Evolutionary conservation across 2,329 filamentous ascomycete species (phyloP).

Genomic region (Tolypocladium sp.): DNA sequence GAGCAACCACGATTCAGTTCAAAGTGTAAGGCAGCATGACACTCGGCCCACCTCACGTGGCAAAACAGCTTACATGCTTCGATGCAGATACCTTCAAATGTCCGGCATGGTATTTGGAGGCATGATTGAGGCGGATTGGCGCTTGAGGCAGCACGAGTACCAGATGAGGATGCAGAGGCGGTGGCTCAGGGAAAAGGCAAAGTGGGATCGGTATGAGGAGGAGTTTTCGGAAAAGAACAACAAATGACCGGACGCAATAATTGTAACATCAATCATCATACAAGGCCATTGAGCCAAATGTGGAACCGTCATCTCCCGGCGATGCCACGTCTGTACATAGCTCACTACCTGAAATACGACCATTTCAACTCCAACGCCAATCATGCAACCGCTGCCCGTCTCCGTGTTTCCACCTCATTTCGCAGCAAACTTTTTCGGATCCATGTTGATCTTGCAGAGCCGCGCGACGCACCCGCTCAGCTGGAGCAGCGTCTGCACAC

Average conservation of each 20-base stretch:
- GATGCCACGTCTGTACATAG: background rate
- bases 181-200: conserved; percentile 53
- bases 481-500: conserved; percentile 89
- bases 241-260: conserved; percentile 11
- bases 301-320: background rate
- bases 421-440: conserved; percentile 65
- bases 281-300: background rate
- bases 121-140: conserved; percentile 66
- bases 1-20: conserved; percentile 64
- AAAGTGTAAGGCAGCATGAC: conserved; percentile 52
- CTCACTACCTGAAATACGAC: background rate
- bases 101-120: conserved; percentile 74
- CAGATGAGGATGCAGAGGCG: conserved; percentile 56
- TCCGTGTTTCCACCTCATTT: conserved; percentile 16
- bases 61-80: background rate
- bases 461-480: conserved; percentile 86
- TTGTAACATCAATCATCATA: background rate
- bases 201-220: conserved; percentile 59
- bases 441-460: conserved; percentile 94
- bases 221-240: conserved; percentile 41
- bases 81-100: conserved; percentile 66
- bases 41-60: background rate
- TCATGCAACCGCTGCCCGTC: background rate
- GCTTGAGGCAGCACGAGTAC: conserved; percentile 59
- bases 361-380: conserved; percentile 22